Base-by-base conservation (phyloP, 805 yeast genomes). In the Jamesozyma spencerorum region DNA sequence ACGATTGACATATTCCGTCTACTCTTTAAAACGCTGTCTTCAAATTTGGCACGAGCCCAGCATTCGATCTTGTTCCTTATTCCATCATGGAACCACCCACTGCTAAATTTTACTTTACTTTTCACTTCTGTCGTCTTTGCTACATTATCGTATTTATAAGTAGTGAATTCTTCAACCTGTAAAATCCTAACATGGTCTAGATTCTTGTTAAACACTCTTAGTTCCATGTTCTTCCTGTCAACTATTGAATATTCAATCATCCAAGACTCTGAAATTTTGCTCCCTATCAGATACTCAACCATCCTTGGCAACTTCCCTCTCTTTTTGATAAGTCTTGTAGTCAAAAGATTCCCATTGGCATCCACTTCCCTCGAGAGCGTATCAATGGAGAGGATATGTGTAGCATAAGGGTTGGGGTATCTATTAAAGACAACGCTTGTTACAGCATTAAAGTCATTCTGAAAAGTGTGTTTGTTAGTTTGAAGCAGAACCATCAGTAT, bases 381-480 rank as follows among this genome's bases (percentile, higher is more conserved):
- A 58, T 88, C 97, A 20, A 77, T 78, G 6, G 94, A 81, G 28
- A 80, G 66, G 11, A 90, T 96, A 64, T 90, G 96, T 8, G 75
- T 66, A 14, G 96, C 80, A 57, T 71, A 87, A 2, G 97, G 97
- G 58, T 74, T 74, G 3, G 78, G 78, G 49, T 79, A 80, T 49
- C 81, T 66, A 63, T 78, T 79, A 63, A 85, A 79, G 57, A 81
- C 80, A 1, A 94, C 94, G 36, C 79, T 65, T 1, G 86, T 71
- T 3, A 84, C 85, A 0, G 90, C 81, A 37, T 70, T 69, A 53
- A 87, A 87, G 49, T 79, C 79, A 57, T 75, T 74, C 39, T 70
- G 64, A 56, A 70, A 83, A n/a, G 66, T 57, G 55, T 77, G 82
- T n/a, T 63, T 51, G 46, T 70, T 71, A 46, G 70, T 68, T 57